Conservation (phyloP, 768 basidiomycete genomes). For the Mycena rebaudengoi region DNA sequence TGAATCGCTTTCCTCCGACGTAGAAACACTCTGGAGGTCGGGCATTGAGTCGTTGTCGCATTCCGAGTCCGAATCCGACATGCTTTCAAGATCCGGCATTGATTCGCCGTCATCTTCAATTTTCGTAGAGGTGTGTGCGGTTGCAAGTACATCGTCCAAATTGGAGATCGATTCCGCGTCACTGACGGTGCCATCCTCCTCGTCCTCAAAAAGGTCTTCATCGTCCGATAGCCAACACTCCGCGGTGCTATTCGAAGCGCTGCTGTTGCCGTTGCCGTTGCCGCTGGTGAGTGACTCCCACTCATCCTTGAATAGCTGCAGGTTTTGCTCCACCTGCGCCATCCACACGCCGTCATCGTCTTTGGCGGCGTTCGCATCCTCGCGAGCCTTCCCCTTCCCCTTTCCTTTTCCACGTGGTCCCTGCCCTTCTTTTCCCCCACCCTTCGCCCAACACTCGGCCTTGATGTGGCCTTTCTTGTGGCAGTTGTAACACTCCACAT, state of each 20-base stretch:
- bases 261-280: background rate
- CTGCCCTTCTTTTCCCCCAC: conserved; percentile 30
- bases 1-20: background rate
- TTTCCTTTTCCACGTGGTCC: conserved; percentile 17
- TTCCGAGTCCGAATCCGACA: background rate
- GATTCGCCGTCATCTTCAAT: background rate
- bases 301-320: background rate
- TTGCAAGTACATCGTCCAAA: background rate
- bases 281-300: background rate
- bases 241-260: background rate
- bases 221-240: conserved; percentile 4
- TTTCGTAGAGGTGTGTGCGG: background rate
- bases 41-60: background rate
- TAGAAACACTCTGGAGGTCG: background rate
- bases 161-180: background rate
- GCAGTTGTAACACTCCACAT: conserved; percentile 31
- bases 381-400: background rate
- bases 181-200: conserved; percentile 3
- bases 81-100: background rate
- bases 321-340: conserved; percentile 1
- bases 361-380: conserved; percentile 13
- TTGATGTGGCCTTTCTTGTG: conserved; percentile 28
- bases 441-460: conserved; percentile 16
- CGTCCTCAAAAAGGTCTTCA: background rate
- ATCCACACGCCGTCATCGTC: conserved; percentile 18